Evolutionary conservation across 495 filamentous ascomycete species (phyloP).

Genomic region (Platismatia glauca): DNA sequence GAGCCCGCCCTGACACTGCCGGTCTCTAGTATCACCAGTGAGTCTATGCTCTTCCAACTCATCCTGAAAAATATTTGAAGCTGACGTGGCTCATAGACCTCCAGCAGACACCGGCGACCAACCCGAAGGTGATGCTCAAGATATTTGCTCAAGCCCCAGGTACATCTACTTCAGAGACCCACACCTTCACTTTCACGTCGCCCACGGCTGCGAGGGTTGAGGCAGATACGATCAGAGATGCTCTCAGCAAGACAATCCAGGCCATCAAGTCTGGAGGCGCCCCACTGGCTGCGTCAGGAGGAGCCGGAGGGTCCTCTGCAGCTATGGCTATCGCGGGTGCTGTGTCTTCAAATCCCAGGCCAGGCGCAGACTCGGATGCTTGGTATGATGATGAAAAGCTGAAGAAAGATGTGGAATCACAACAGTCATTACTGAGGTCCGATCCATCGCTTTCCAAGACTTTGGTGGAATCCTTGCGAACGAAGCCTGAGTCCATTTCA

Average conservation of each 20-base stretch:
- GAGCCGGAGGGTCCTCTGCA: conserved; percentile 38
- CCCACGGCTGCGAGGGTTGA: conserved; percentile 64
- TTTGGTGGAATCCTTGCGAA: conserved; percentile 67
- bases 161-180: conserved; percentile 50
- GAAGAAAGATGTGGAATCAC: conserved; percentile 63
- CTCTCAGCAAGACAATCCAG: conserved; percentile 67
- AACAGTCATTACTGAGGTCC: conserved; percentile 74
- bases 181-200: conserved; percentile 83
- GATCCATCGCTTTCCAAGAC: conserved; percentile 63
- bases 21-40: conserved; percentile 73
- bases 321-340: conserved; percentile 54
- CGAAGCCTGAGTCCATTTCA: conserved; percentile 72
- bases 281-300: conserved; percentile 32
- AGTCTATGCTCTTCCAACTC: conserved; percentile 26
- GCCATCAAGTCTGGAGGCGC: conserved; percentile 49
- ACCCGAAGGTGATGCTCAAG: conserved; percentile 83
- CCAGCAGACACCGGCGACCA: conserved; percentile 78
- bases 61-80: not conserved
- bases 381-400: conserved; percentile 73
- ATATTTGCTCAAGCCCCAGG: conserved; percentile 61
- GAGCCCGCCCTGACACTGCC: conserved; percentile 55
- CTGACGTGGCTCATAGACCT: conserved; percentile 48
- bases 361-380: conserved; percentile 36
- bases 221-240: conserved; percentile 73
- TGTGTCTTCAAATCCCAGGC: conserved; percentile 29